A percentile compares a stretch with the other conserved stretches of the same genome.
Evolutionary conservation across 2,329 filamentous ascomycete genomes (phyloP).

Genomic region (Triangularia verruculosa): DNA sequence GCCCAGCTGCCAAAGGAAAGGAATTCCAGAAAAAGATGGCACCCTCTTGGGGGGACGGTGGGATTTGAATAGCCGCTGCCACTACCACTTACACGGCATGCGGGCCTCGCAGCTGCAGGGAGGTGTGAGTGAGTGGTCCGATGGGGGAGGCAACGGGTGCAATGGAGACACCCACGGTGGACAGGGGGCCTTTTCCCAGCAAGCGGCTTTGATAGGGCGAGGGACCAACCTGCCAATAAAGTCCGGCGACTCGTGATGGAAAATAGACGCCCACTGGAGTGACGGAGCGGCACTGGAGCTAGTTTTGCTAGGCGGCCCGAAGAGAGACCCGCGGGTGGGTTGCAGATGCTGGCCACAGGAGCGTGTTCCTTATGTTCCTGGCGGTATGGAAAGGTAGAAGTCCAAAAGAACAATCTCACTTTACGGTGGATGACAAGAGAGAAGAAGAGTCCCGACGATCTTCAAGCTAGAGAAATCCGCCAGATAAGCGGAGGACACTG

Average conservation of each 20-base stretch:
- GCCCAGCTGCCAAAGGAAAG: slow-evolving; percentile 55
- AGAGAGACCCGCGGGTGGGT: slow-evolving; percentile 22
- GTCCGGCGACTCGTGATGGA: slow-evolving; percentile 38
- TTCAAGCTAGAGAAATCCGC: slow-evolving; percentile 5
- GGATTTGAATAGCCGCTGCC: slow-evolving; percentile 49
- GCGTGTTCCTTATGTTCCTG: slow-evolving; percentile 6
- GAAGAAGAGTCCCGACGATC: slow-evolving; percentile 6
- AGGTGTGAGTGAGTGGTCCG: slow-evolving; percentile 38
- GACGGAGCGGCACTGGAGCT: slow-evolving; percentile 35
- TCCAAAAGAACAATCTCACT: background rate
- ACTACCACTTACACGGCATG: slow-evolving; percentile 33
- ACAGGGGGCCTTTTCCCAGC: slow-evolving; percentile 36
- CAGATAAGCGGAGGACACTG: slow-evolving; percentile 10
- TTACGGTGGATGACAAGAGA: background rate
- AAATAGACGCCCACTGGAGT: slow-evolving; percentile 46
- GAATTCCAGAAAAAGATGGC: slow-evolving; percentile 34
- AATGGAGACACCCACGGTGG: slow-evolving; percentile 39
- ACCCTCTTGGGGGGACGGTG: slow-evolving; percentile 45
- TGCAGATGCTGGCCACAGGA: slow-evolving; percentile 20
- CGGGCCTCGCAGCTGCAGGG: slow-evolving; percentile 35
- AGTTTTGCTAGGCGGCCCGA: slow-evolving; percentile 24
- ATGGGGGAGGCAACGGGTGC: slow-evolving; percentile 32
- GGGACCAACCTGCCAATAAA: slow-evolving; percentile 36
- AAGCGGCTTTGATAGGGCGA: slow-evolving; percentile 44
- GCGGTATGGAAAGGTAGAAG: background rate